These are phyloP conservation scores for Trichomonas tenax DNA, from an alignment of 208 protist genomes.

Conservation along the genomic window DNA sequence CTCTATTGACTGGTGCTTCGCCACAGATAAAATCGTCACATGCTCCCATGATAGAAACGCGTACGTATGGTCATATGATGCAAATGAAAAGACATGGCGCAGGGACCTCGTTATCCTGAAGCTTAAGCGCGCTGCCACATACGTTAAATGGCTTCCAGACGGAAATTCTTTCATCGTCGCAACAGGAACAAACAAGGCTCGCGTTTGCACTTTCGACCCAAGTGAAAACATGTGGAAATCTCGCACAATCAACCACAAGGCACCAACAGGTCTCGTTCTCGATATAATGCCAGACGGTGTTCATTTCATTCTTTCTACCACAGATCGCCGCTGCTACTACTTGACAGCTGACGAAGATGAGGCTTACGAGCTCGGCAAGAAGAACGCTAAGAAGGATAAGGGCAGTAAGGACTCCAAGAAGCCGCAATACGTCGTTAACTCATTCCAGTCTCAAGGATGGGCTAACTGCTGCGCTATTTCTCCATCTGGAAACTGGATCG, in stretches of 20 bases:
- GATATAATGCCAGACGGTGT: conserved; percentile 64
- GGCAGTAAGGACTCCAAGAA: neutral
- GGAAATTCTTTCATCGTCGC: conserved; percentile 66
- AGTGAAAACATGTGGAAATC: conserved; percentile 73
- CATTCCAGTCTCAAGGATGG: conserved; percentile 45
- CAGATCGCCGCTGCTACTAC: neutral
- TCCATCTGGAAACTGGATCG: conserved; percentile 50
- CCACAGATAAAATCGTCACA: conserved; percentile 61
- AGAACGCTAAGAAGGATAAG: neutral
- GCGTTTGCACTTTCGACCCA: conserved; percentile 67
- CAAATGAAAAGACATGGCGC: conserved; percentile 51
- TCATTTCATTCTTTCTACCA: neutral
- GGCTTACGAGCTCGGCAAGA: neutral
- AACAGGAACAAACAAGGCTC: conserved; percentile 52
- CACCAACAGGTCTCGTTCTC: conserved; percentile 55
- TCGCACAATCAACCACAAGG: conserved; percentile 51
- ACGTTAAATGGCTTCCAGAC: conserved; percentile 32
- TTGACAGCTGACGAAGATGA: neutral
- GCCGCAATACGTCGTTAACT: neutral
- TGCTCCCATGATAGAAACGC: conserved; percentile 73
- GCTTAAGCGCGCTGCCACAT: conserved; percentile 45
- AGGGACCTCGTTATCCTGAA: conserved; percentile 63
- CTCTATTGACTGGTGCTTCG: conserved; percentile 61
- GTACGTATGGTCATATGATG: conserved; percentile 63
- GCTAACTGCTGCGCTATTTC: conserved; percentile 53